Percentiles rank a stretch among this genome's conserved stretches.
These are phyloP conservation scores for Juncus effusus DNA, from an alignment of 176 grass and related monocot genomes.

Conservation along the genomic window DNA sequence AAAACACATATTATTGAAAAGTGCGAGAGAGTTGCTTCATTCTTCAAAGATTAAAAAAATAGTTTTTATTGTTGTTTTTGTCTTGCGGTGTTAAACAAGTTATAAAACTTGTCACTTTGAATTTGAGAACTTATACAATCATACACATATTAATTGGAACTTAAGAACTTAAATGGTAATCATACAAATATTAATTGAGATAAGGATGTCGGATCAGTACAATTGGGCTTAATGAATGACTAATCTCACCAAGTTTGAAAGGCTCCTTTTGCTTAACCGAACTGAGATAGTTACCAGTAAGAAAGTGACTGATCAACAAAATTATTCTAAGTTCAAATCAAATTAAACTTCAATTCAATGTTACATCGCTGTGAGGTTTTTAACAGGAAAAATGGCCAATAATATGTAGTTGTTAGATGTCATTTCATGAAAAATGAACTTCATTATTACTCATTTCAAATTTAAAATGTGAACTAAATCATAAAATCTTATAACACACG, in stretches of 20 bases:
- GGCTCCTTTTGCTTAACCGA: conserved; percentile 11
- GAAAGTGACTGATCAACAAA: conserved; percentile 27
- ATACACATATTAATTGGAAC: too few species aligned
- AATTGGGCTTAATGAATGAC: background rate
- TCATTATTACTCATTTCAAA: conserved; percentile 17
- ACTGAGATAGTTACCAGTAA: conserved; percentile 12
- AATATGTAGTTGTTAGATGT: conserved; percentile 27
- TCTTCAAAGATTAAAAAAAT: too few species aligned
- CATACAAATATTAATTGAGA: background rate
- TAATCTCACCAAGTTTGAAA: too few species aligned
- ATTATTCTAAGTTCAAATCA: conserved; percentile 11
- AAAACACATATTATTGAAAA: too few species aligned
- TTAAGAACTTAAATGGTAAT: too few species aligned
- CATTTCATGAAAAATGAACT: conserved; percentile 13
- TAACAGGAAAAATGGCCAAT: conserved; percentile 8
- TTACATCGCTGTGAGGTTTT: conserved; percentile 11
- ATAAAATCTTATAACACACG: background rate
- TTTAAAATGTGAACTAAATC: background rate
- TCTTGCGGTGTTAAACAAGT: background rate
- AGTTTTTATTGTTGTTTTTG: too few species aligned
- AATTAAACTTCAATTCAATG: conserved; percentile 19
- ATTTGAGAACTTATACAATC: background rate
- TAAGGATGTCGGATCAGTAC: background rate
- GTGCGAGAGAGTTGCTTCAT: too few species aligned
- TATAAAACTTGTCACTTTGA: background rate